Evolutionary conservation across 108 stramenopile species (phyloP).

Genomic region (Skeletonema marinoi): DNA sequence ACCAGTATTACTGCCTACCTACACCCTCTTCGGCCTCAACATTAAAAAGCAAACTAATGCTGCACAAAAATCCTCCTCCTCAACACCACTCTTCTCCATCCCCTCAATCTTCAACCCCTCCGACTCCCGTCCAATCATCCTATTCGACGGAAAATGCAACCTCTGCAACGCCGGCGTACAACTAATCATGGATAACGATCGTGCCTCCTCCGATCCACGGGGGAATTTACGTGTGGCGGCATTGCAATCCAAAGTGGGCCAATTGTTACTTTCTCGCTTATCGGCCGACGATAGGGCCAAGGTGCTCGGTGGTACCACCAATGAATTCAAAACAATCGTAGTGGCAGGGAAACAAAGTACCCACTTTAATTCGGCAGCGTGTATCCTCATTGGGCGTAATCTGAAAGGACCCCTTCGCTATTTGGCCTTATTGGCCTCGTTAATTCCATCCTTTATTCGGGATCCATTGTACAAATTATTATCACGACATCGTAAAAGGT

Average conservation of each 20-base stretch:
- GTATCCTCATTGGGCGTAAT: constrained; percentile 37
- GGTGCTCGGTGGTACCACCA: constrained; percentile 1
- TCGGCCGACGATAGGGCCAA: not conserved
- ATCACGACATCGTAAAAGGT: constrained; percentile 51
- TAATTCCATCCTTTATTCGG: constrained; percentile 54
- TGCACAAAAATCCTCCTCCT: not conserved
- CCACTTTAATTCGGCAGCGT: constrained; percentile 31
- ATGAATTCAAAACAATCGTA: constrained; percentile 50
- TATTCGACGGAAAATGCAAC: constrained; percentile 78
- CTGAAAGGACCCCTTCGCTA: constrained; percentile 46
- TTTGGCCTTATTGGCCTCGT: constrained; percentile 27
- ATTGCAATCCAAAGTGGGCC: constrained; percentile 41
- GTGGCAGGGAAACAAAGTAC: constrained; percentile 9
- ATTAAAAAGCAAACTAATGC: not conserved
- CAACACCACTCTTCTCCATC: constrained; percentile 18
- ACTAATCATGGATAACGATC: constrained; percentile 63
- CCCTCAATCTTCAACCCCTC: constrained; percentile 37
- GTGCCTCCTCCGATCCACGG: constrained; percentile 23
- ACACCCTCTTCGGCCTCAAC: not conserved
- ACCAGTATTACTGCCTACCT: not conserved
- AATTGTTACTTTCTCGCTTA: constrained; percentile 26
- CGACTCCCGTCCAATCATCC: constrained; percentile 60
- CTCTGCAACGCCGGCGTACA: constrained; percentile 72
- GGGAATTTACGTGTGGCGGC: constrained; percentile 52
- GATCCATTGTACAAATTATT: constrained; percentile 60